Base-by-base conservation (phyloP, 305 asterid species). In the Fraxinus platypoda region DNA sequence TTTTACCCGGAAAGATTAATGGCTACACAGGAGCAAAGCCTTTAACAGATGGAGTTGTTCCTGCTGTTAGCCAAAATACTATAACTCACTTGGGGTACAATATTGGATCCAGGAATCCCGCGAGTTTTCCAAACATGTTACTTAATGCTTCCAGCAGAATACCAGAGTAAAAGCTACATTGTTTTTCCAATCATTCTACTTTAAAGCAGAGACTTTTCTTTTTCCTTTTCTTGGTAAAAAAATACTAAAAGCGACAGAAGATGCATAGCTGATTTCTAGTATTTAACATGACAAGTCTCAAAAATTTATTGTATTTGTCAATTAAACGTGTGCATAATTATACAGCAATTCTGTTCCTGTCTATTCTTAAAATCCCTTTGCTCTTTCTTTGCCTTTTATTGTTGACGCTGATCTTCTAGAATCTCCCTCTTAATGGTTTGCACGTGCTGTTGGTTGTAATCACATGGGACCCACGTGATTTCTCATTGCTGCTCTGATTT, bases 1-100 rank as follows among this genome's bases (percentile, higher is more conserved):
- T 34, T 74, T 52, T 86, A 87, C 83, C 41, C 49, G 15, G 84
- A 78, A 78, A 74, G 41, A 3, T 80, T 77, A 76, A 74, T 83
- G 75, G 82, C 25, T 19, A 46, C 80, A 1, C 83, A 81, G 11
- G 86, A 85, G 74, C 87, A 82, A 76, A 59, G 19, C 66, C 66
- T 35, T 28, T 74, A 23, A n/a, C 78, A 35, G 41, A 83, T 73
- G 73, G 62, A 75, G 33, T 23, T 4, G 74, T 46, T 77, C 43
- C 84, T 1, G 76, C 19, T 76, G 49, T 49, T 13, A 73, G 81
- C 17, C 78, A 52, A 73, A 72, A 26, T 71, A 9, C 35, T 1
- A 35, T 1, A n/a, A 71, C 66, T 37, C 75, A 49, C 76, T 64
- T 41, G 21, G 82, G 81, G 52, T 76, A 86, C 81, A 79, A 70